A percentile compares a stretch with the other conserved stretches of the same genome.
These are phyloP conservation scores for Agrocybe praecox DNA, from an alignment of 768 basidiomycete genomes.

Conservation along the genomic window DNA sequence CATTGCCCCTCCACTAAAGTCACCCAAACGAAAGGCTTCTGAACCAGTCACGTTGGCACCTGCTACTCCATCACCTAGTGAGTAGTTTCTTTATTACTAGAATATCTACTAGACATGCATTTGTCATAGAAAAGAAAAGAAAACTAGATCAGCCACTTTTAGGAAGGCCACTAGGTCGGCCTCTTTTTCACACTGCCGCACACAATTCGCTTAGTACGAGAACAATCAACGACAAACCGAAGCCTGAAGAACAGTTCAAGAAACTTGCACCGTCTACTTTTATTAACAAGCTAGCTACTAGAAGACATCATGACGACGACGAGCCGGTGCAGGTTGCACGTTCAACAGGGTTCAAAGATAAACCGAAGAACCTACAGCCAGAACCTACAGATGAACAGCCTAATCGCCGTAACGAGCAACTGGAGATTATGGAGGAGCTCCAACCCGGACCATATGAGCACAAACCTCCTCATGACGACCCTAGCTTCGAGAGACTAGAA, in stretches of 20 bases:
- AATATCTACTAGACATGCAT: background rate
- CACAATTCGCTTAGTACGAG: background rate
- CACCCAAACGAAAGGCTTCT: conserved; percentile 51
- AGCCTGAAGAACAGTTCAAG: conserved; percentile 22
- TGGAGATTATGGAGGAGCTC: conserved; percentile 78
- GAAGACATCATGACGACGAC: conserved; percentile 26
- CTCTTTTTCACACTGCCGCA: conserved; percentile 12
- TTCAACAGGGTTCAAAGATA: conserved; percentile 37
- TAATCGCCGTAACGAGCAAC: conserved; percentile 54
- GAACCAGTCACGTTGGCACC: conserved; percentile 48
- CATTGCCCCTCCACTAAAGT: conserved; percentile 24
- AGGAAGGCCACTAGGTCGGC: conserved; percentile 15
- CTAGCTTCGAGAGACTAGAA: conserved; percentile 76
- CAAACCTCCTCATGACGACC: conserved; percentile 70
- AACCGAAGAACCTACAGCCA: conserved; percentile 16
- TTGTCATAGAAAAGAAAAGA: conserved; percentile 40
- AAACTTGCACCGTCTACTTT: conserved; percentile 54
- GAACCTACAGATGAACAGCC: background rate
- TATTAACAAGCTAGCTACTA: conserved; percentile 48
- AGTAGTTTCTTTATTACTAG: conserved; percentile 19
- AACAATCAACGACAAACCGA: background rate
- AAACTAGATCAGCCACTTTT: conserved; percentile 34
- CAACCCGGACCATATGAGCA: conserved; percentile 79
- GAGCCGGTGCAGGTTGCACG: conserved; percentile 15
- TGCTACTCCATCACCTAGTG: conserved; percentile 72